Percentiles rank a stretch among this genome's conserved stretches.
phyloP scores from a whole-genome alignment of 1,284 basidiomycete genomes.

The Blastosporella zonata region DNA sequence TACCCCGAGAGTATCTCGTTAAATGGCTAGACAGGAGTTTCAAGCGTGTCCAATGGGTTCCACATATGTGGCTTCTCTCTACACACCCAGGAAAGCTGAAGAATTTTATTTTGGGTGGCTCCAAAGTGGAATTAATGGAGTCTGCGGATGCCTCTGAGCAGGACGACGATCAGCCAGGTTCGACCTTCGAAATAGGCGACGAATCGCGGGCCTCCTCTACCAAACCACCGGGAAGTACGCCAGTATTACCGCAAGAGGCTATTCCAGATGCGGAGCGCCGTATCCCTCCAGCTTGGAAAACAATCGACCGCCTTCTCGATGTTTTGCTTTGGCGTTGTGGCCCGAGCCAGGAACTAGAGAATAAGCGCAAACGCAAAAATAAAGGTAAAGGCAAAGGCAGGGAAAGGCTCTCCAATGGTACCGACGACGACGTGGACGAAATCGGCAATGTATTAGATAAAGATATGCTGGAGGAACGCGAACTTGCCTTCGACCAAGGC shows the following conservation, averaged over 20 bases:
- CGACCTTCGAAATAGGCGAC: slow-evolving; percentile 33
- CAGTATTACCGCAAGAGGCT: slow-evolving; percentile 31
- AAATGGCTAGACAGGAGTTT: slow-evolving; percentile 83
- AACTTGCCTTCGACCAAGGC: slow-evolving; percentile 49
- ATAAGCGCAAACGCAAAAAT: slow-evolving; percentile 19
- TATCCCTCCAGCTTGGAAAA: slow-evolving; percentile 76
- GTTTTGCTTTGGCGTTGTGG: slow-evolving; percentile 56
- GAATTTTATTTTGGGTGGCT: slow-evolving; percentile 72
- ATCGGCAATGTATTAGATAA: slow-evolving; percentile 35
- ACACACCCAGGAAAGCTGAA: slow-evolving; percentile 61
- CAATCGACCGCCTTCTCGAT: slow-evolving; percentile 79
- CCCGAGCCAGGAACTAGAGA: slow-evolving; percentile 26
- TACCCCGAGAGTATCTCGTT: slow-evolving; percentile 86
- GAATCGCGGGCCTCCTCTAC: slow-evolving; percentile 30
- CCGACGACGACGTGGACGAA: slow-evolving; percentile 20
- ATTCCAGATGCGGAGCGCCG: slow-evolving; percentile 61
- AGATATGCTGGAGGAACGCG: slow-evolving; percentile 32
- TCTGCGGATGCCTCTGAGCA: slow-evolving; percentile 38
- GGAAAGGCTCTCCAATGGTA: slow-evolving; percentile 18
- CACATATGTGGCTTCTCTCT: slow-evolving; percentile 83
- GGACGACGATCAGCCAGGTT: slow-evolving; percentile 18
- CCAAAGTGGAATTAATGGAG: slow-evolving; percentile 64
- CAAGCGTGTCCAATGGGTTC: slow-evolving; percentile 80
- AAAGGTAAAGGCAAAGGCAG: slow-evolving; percentile 21
- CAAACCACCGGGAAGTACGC: slow-evolving; percentile 25